Base-by-base conservation (phyloP, 73 alveolate genomes). In the Halteria grandinella region DNA sequence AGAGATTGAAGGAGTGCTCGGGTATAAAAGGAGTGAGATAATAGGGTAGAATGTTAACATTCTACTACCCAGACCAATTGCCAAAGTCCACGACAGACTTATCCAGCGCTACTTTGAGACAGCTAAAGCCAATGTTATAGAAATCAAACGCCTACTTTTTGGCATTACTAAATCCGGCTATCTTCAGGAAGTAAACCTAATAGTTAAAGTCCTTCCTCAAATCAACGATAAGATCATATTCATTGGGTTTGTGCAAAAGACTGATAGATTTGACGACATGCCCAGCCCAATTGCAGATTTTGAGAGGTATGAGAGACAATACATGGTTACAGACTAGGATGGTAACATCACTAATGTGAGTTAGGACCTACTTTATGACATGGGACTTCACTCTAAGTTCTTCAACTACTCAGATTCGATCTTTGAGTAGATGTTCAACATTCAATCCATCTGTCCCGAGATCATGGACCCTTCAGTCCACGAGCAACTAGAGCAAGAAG, bases 81-180 rank as follows among this genome's bases (percentile, higher is more conserved):
- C 60, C 32, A 36, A 40, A 32, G 62, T 48, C 44, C 85, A 73
- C 31, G 64, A 73, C 41, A 53, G 55, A 23, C 55, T 73, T 28
- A 73, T 73, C 18, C 58, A 53, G 21, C 17, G 75, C 57, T 73
- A 73, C 27, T 73, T 73, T 54, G 85, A 73, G 12, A 73, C 85
- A 15, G 85, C 85, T 1, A 48, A 73, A 52, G 69, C 85, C 0
- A 73, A 64, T 21, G 71, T 73, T 18, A 34, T 73, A 21, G 85
- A 73, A n/a, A 54, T 28, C 15, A 53, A 55, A 54, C 32, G 85
- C 34, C 20, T 54, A 20, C 11, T 54, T 14, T 48, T 73, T 37
- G 75, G 51, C 17, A 45, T 23, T 7, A 48, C 32, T 2, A 29
- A 53, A 15, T 14, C 6, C 18, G 75, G 75, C 2, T 73, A 52